phyloP scores from a whole-genome alignment of 257 asterid species.

The Galeopsis tetrahit region DNA sequence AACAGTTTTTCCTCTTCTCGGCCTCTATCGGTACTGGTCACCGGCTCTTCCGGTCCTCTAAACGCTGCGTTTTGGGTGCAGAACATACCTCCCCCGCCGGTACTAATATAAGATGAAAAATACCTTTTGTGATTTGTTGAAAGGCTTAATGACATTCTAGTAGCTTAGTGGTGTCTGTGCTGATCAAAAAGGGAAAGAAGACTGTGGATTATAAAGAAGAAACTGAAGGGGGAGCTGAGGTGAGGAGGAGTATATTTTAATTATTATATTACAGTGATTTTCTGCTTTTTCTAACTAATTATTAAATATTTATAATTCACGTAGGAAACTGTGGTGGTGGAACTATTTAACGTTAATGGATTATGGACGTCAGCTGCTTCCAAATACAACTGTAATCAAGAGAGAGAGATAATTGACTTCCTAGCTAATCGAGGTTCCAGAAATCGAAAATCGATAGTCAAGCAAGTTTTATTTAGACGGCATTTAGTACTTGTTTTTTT shows the following conservation, averaged over 20 bases:
- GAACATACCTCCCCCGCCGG: background rate
- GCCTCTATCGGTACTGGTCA: too few species aligned
- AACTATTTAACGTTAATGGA: slow-evolving; percentile 2
- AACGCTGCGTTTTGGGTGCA: slow-evolving; percentile 15
- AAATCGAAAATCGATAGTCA: too few species aligned
- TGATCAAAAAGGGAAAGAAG: slow-evolving; percentile 17
- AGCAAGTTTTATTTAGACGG: too few species aligned
- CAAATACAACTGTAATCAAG: background rate
- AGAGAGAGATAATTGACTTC: too few species aligned
- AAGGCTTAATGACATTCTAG: slow-evolving; percentile 59
- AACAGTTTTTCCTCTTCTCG: slow-evolving; percentile 43
- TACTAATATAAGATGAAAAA: background rate
- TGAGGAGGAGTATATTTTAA: background rate
- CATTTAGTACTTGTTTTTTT: too few species aligned
- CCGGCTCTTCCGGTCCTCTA: background rate
- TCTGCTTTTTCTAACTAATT: slow-evolving; percentile 27
- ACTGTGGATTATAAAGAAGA: slow-evolving; percentile 31
- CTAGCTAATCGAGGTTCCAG: background rate
- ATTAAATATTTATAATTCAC: slow-evolving; percentile 29
- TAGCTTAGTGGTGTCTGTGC: background rate
- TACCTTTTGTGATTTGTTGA: slow-evolving; percentile 12
- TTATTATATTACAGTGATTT: background rate
- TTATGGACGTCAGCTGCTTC: background rate
- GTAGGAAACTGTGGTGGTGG: slow-evolving; percentile 31
- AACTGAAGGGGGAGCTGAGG: background rate